These are phyloP conservation scores for Cutaneotrichosporon cavernicola DNA, from an alignment of 1,284 basidiomycete genomes.

Conservation along the genomic window DNA sequence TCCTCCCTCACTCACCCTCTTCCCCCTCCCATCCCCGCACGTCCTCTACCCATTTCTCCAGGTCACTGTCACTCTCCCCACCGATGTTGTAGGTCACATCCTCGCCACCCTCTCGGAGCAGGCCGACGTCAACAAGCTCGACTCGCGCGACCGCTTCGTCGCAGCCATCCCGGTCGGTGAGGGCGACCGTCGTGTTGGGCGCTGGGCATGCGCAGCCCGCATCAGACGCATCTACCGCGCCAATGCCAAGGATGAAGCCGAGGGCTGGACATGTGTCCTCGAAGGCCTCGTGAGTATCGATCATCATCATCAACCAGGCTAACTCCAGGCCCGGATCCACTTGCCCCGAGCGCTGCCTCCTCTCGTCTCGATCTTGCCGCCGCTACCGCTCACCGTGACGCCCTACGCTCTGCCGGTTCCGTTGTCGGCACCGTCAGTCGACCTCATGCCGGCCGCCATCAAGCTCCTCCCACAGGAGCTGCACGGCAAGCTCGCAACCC, in stretches of 20 bases:
- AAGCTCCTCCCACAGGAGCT: slow-evolving; percentile 40
- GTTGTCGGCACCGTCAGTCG: slow-evolving; percentile 21
- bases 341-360: slow-evolving; percentile 46
- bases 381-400: slow-evolving; percentile 34
- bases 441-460: slow-evolving; percentile 37
- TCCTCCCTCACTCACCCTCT: slow-evolving; percentile 42
- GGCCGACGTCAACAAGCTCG: slow-evolving; percentile 26
- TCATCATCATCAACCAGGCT: slow-evolving; percentile 2
- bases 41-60: slow-evolving; percentile 44
- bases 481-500: slow-evolving; percentile 34
- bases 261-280: slow-evolving; percentile 32
- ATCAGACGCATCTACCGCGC: slow-evolving; percentile 39
- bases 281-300: slow-evolving; percentile 42
- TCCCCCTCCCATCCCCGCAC: slow-evolving; percentile 42
- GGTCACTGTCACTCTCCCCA: slow-evolving; percentile 32
- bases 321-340: slow-evolving; percentile 36
- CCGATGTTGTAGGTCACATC: slow-evolving; percentile 35
- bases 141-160: slow-evolving; percentile 28
- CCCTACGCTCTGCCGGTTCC: slow-evolving; percentile 44
- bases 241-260: slow-evolving; percentile 24
- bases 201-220: slow-evolving; percentile 49
- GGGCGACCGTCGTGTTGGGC: slow-evolving; percentile 42
- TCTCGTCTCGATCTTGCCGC: slow-evolving; percentile 44
- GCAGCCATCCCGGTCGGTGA: slow-evolving; percentile 47
- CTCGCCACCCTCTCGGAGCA: slow-evolving; percentile 40